Evolutionary conservation across 2,329 filamentous ascomycete genomes (phyloP), one percentile per base, ranked within the genome.

Genomic region (Fusarium begoniae): DNA sequence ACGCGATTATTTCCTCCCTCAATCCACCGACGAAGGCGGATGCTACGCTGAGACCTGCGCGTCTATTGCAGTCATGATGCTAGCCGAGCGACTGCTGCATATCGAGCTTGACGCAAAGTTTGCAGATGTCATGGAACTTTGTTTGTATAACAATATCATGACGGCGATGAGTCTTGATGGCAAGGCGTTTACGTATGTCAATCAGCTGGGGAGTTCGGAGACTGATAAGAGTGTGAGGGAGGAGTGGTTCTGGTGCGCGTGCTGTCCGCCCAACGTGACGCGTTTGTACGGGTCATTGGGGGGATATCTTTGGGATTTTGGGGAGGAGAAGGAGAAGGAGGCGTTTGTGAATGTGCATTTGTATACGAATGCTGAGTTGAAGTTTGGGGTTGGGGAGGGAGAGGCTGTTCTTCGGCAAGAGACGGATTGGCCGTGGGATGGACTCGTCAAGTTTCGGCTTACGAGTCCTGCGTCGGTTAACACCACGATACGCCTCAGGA

Each of bases 261-360:
- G 89, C 70, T 91, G 90, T 75, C 90, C 90, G 7, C 90, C 89
- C 0, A 91, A 91, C 72, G 81, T 91, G 2, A 84, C 87, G 28
- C 82, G 89, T 32, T 79, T 90, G 3, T 85, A 90, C 55, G 89
- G 87, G 0, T 87, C 84, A 30, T 79, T 91, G 32, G 89, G 88
- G 4, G 88, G 89, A 1, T 90, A 90, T 71, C 76, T 90, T 1
- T 90, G 88, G 87, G 85, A 85, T 28, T 84, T 82, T 41, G 80
- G 82, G 0, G 24, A 48, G 20, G 32, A 5, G 2, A 69, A 73
- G 1, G 56, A 71, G 4, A 71, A 68, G 8, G 75, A 77, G 15
- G 81, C 78, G 1, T 84, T 83, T 37, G 75, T 91, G 45, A 85
- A 87, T 68, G 86, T 90, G 2, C 88, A 91, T 69, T 78, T 91